Evolutionary conservation across 768 basidiomycete genomes (phyloP).

Genomic region (Multifurca ochricompacta): DNA sequence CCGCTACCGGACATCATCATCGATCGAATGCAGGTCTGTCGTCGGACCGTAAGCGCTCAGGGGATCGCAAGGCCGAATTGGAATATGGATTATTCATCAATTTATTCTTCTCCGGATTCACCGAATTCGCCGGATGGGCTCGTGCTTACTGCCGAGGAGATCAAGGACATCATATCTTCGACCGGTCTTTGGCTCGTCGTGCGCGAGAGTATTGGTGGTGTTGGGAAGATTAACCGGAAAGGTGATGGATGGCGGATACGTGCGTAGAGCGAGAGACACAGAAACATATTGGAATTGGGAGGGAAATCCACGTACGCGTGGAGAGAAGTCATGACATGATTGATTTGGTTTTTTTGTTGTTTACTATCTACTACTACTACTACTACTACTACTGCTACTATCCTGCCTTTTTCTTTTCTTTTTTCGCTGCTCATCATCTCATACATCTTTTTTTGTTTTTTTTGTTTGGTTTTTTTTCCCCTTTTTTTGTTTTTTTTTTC

Average conservation of each 20-base stretch:
- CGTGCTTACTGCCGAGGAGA: constrained; percentile 76
- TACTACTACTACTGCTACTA: not conserved
- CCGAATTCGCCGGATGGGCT: constrained; percentile 36
- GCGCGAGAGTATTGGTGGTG: constrained; percentile 80
- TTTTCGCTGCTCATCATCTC: not conserved
- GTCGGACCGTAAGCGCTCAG: constrained; percentile 35
- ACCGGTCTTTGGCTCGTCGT: constrained; percentile 91
- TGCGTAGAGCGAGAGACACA: constrained; percentile 30
- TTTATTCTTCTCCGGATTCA: no score
- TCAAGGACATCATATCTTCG: constrained; percentile 84
- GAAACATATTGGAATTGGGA: not conserved
- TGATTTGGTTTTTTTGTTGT: not conserved
- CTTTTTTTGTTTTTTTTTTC: no score
- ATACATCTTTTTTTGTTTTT: not conserved
- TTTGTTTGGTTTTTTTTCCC: no score
- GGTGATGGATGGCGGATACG: constrained; percentile 73
- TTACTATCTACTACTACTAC: not conserved
- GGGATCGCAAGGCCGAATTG: constrained; percentile 26
- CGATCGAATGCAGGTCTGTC: constrained; percentile 46
- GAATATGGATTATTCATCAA: not conserved
- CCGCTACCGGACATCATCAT: constrained; percentile 80
- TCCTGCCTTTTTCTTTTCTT: no score
- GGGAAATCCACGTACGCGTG: not conserved
- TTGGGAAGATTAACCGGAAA: constrained; percentile 69
- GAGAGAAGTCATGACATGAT: not conserved